Conservation (phyloP, 108 stramenopile genomes). For the Thalassiosira profunda region DNA sequence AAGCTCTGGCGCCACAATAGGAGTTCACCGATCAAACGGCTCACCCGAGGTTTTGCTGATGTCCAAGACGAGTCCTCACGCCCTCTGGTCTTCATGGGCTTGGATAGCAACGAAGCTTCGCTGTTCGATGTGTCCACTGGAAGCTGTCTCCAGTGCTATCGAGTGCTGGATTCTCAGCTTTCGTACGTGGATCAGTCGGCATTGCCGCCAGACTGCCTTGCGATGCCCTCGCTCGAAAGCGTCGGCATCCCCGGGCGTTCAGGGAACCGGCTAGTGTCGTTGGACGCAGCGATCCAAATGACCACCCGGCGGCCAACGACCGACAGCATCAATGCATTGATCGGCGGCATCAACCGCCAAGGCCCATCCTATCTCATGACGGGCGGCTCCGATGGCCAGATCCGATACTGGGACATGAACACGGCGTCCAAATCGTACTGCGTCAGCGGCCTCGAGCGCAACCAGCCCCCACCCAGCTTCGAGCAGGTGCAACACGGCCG, state of each 20-base stretch:
- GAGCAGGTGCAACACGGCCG: slow-evolving; percentile 65
- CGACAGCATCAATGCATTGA: slow-evolving; percentile 71
- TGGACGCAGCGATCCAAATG: slow-evolving; percentile 25
- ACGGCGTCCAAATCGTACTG: slow-evolving; percentile 86
- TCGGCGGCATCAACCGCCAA: slow-evolving; percentile 73
- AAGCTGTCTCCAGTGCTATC: slow-evolving; percentile 84
- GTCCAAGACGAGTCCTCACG: slow-evolving; percentile 39
- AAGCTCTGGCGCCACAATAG: slow-evolving; percentile 93
- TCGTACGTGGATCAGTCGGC: slow-evolving; percentile 46
- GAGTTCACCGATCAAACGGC: slow-evolving; percentile 74
- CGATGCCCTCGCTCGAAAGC: slow-evolving; percentile 50
- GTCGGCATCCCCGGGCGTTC: slow-evolving; percentile 24
- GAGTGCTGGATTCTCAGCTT: slow-evolving; percentile 58
- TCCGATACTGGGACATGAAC: slow-evolving; percentile 93
- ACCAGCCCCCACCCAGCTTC: slow-evolving; percentile 73
- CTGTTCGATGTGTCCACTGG: slow-evolving; percentile 92
- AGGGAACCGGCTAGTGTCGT: slow-evolving; percentile 14
- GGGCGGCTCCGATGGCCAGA: slow-evolving; percentile 85
- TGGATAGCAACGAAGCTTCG: slow-evolving; percentile 89
- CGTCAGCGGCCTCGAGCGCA: slow-evolving; percentile 68
- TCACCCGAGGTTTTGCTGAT: slow-evolving; percentile 81
- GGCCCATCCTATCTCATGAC: slow-evolving; percentile 88
- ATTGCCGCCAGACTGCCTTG: slow-evolving; percentile 33
- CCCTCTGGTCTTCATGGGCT: slow-evolving; percentile 91
- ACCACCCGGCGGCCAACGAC: slow-evolving; percentile 14